Conservation (phyloP, 305 asterid species). For the Andrographis paniculata region DNA sequence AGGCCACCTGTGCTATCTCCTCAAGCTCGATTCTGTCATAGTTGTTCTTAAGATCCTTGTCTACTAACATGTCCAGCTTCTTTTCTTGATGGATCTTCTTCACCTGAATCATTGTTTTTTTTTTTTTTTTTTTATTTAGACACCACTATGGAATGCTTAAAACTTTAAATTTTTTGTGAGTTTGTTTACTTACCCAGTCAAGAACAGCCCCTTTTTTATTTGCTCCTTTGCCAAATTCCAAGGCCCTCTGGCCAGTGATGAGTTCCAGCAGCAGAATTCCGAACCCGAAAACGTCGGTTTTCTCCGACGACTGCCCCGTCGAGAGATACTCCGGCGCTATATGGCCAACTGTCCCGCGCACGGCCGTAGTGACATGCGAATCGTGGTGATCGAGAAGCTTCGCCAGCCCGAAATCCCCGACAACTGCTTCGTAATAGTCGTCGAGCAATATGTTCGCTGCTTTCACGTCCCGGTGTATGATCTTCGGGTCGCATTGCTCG, state of each 20-base stretch:
- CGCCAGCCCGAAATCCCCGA: conserved; percentile 91
- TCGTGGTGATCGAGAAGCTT: conserved; percentile 89
- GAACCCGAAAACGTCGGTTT: conserved; percentile 83
- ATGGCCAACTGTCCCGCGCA: conserved; percentile 96
- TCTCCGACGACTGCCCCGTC: too few relatives aligned
- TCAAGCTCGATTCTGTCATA: conserved; percentile 75
- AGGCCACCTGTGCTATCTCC: conserved; percentile 84
- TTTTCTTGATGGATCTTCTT: conserved; percentile 78
- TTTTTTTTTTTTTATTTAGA: too few relatives aligned
- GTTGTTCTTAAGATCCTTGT: conserved; percentile 49
- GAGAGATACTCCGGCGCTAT: too few relatives aligned
- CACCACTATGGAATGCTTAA: too few relatives aligned
- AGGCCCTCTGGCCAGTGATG: conserved; percentile 86
- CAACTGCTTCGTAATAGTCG: conserved; percentile 81
- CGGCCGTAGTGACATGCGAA: conserved; percentile 90
- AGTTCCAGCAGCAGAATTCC: conserved; percentile 81
- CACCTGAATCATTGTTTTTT: too few relatives aligned
- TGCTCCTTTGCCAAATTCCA: conserved; percentile 86
- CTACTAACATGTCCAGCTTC: conserved; percentile 74
- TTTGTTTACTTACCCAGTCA: conserved; percentile 64
- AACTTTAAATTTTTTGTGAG: background rate
- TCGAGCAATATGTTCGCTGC: conserved; percentile 92
- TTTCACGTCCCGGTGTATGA: conserved; percentile 87
- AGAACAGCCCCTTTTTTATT: conserved; percentile 91
- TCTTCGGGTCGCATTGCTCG: too few relatives aligned